These are phyloP conservation scores for Diutina siamensis DNA, from an alignment of 1,139 yeast genomes.

Conservation along the genomic window DNA sequence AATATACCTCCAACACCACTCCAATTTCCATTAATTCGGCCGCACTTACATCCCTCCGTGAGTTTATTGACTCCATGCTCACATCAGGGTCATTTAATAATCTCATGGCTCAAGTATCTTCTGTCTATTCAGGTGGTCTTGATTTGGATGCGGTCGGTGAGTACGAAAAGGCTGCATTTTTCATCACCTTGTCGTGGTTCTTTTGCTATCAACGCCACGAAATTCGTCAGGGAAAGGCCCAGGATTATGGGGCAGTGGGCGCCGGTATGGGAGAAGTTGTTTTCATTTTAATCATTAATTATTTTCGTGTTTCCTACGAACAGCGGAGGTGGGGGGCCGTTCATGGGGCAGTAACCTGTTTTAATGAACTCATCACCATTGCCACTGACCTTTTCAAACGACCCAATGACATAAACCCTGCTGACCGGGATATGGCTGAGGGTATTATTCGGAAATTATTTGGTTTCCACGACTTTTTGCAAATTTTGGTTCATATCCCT, in stretches of 20 bases:
- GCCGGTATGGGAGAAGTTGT: constrained; percentile 56
- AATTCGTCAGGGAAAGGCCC: constrained; percentile 14
- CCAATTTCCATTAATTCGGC: constrained; percentile 22
- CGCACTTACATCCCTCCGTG: constrained; percentile 24
- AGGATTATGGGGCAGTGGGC: constrained; percentile 54
- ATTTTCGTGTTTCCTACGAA: constrained; percentile 42
- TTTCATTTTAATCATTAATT: constrained; percentile 46
- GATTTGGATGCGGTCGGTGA: constrained; percentile 17
- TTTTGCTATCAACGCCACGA: constrained; percentile 25
- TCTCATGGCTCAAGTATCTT: constrained; percentile 15
- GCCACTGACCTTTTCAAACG: constrained; percentile 38
- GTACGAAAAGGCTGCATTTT: constrained; percentile 35
- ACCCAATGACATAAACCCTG: constrained; percentile 15
- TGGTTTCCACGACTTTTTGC: constrained; percentile 53
- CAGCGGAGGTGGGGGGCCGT: constrained; percentile 43
- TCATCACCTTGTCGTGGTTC: constrained; percentile 66
- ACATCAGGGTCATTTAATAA: constrained; percentile 70
- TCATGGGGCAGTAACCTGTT: constrained; percentile 63
- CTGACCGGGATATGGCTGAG: constrained; percentile 37
- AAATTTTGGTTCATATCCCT: constrained; percentile 48
- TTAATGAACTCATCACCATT: constrained; percentile 50
- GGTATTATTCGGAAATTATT: constrained; percentile 42
- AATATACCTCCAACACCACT: constrained; percentile 16
- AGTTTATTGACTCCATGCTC: constrained; percentile 41
- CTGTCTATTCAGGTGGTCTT: constrained; percentile 10